Evolutionary conservation across 805 yeast genomes (phyloP), one percentile per base, ranked within the genome.

Genomic region (Priceomyces castillae): DNA sequence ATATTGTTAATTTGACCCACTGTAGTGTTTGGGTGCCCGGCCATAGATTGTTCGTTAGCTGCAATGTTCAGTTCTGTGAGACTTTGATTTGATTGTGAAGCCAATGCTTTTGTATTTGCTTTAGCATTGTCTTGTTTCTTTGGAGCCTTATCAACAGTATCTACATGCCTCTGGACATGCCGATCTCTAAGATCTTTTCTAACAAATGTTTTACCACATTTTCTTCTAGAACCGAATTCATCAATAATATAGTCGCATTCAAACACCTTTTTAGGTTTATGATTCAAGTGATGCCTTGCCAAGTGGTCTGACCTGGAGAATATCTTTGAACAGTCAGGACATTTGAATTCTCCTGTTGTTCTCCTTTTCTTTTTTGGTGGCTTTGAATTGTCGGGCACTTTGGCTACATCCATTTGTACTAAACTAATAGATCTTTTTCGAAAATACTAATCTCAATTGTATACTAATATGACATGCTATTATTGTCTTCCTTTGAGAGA

Each of bases 281-380:
- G 88, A 55, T 82, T 82, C 40, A 82, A 65, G 53, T 78, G 74
- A 55, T 82, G 88, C 40, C 88, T 63, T 2, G 85, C 72, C 12
- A 82, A 58, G 61, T 82, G 88, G 53, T 82, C 88, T 1, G 81
- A 74, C 39, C 88, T 56, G 17, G 78, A 74, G 51, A 82, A 82
- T 15, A 68, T 64, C 54, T 82, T 82, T 30, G 64, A 68, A 52
- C 88, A 82, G 28, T 72, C 72, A 35, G 60, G 61, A 46, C 71
- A 66, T 1, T 63, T 62, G 41, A 56, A 65, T 5, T 56, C 53
- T 3, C 71, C 71, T n/a, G 58, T 34, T 7, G 63, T 53, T 28
- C 67, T 50, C 44, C 51, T 58, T 41, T 59, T 62, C 45, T 56
- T 57, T 22, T 42, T 44, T 10, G 42, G 30, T 20, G 39, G 39